Evolutionary conservation across 345 rosid genomes (phyloP).

Genomic region (Balakata baccata): DNA sequence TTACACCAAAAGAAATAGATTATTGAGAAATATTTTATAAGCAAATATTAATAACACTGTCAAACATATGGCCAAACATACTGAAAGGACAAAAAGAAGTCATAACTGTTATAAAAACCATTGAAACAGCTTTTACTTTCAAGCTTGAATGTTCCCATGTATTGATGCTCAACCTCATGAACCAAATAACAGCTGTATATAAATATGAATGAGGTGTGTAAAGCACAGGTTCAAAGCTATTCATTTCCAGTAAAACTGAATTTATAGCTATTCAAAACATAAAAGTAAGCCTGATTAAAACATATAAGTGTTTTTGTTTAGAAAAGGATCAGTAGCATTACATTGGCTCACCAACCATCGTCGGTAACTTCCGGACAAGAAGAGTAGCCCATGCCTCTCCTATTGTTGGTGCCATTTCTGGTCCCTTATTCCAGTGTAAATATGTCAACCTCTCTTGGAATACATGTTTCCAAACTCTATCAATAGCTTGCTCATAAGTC

Average conservation of each 20-base stretch:
- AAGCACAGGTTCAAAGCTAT: too few species aligned
- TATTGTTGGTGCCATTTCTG: conserved; percentile 61
- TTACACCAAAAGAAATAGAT: background rate
- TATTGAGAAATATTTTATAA: background rate
- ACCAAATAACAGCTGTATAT: too few species aligned
- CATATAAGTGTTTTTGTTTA: background rate
- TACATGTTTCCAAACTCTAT: conserved; percentile 58
- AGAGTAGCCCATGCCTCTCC: conserved; percentile 67
- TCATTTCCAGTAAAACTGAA: too few species aligned
- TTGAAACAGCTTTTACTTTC: too few species aligned
- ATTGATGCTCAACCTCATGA: too few species aligned
- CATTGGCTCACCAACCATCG: conserved; percentile 43
- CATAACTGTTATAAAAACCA: too few species aligned
- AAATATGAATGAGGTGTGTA: too few species aligned
- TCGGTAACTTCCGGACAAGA: conserved; percentile 79
- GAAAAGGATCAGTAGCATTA: conserved; percentile 31
- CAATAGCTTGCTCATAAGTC: conserved; percentile 44
- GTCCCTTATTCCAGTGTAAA: conserved; percentile 66
- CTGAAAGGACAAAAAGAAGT: too few species aligned
- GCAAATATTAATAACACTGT: background rate
- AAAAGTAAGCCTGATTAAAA: background rate
- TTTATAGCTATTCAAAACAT: too few species aligned
- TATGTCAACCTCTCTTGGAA: conserved; percentile 76
- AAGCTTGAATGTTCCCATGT: too few species aligned
- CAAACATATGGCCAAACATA: too few species aligned